Evolutionary conservation across 176 grass and related monocot genomes (phyloP).

Genomic region (Canna indica): DNA sequence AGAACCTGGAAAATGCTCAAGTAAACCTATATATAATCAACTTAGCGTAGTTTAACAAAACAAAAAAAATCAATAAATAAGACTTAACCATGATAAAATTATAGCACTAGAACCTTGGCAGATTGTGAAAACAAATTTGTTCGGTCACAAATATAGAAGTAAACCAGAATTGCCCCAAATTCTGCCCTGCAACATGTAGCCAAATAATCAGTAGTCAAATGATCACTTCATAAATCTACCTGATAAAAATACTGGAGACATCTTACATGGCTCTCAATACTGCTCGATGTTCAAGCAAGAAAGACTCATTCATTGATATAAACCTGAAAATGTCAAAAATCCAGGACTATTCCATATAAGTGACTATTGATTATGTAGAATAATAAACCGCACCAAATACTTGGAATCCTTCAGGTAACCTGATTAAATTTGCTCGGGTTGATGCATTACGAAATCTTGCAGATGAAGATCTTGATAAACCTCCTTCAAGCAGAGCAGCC

Average conservation of each 20-base stretch:
- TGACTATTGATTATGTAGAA: constrained; percentile 6
- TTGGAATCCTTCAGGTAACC: constrained; percentile 26
- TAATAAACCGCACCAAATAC: neutral
- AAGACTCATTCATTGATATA: constrained; percentile 59
- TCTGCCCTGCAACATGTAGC: constrained; percentile 37
- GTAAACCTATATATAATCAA: neutral
- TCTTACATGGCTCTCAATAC: constrained; percentile 63
- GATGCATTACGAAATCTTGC: constrained; percentile 22
- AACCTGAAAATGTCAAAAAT: constrained; percentile 32
- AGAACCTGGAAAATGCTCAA: too few species aligned
- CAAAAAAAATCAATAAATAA: neutral
- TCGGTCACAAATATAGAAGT: constrained; percentile 73
- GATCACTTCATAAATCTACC: neutral
- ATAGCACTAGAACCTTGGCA: constrained; percentile 39
- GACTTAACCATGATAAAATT: neutral
- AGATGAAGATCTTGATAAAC: constrained; percentile 16
- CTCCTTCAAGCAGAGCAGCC: constrained; percentile 26
- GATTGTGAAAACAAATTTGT: constrained; percentile 66
- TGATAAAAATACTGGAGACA: neutral
- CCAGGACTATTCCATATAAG: neutral
- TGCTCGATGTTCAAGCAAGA: constrained; percentile 54
- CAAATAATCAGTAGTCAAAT: neutral
- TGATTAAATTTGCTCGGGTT: constrained; percentile 44
- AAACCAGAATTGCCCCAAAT: constrained; percentile 52
- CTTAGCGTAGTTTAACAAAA: neutral